A percentile compares a stretch with the other conserved stretches of the same genome.
These are phyloP conservation scores for Alternaria triticimaculans DNA, from an alignment of 2,329 filamentous ascomycete species.

Conservation along the genomic window DNA sequence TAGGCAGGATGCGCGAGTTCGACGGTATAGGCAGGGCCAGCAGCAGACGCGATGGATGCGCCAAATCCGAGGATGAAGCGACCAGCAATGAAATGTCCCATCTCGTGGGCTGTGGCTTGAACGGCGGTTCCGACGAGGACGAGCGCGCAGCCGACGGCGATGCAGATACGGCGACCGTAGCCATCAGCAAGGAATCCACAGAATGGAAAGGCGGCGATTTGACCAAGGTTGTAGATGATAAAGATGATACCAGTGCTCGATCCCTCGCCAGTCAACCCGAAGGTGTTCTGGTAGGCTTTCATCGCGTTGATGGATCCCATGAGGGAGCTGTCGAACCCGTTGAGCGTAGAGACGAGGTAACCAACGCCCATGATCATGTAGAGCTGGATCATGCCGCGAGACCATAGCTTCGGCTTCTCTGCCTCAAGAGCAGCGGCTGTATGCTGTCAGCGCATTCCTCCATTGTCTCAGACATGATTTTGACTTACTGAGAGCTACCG, in stretches of 20 bases:
- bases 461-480: neutral
- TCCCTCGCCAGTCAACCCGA: slow-evolving; percentile 56
- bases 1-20: slow-evolving; percentile 68
- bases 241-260: slow-evolving; percentile 58
- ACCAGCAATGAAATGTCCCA: slow-evolving; percentile 61
- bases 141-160: slow-evolving; percentile 62
- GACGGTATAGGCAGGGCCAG: slow-evolving; percentile 64
- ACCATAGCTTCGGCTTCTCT: slow-evolving; percentile 41
- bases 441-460: neutral
- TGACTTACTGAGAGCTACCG: slow-evolving; percentile 36
- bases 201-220: slow-evolving; percentile 59
- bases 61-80: slow-evolving; percentile 55
- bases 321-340: slow-evolving; percentile 47
- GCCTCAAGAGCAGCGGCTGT: slow-evolving; percentile 40
- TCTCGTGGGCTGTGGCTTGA: slow-evolving; percentile 56
- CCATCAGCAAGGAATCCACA: slow-evolving; percentile 50
- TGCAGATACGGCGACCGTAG: slow-evolving; percentile 61
- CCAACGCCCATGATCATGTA: slow-evolving; percentile 45
- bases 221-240: slow-evolving; percentile 56
- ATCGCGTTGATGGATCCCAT: slow-evolving; percentile 63
- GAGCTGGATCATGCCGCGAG: slow-evolving; percentile 40
- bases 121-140: slow-evolving; percentile 61
- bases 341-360: slow-evolving; percentile 45
- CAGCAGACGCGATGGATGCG: slow-evolving; percentile 62
- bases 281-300: slow-evolving; percentile 58